Percentiles rank a stretch among this genome's conserved stretches.
Evolutionary conservation across 768 basidiomycete genomes (phyloP).

Genomic region (Lyophyllum semitale): DNA sequence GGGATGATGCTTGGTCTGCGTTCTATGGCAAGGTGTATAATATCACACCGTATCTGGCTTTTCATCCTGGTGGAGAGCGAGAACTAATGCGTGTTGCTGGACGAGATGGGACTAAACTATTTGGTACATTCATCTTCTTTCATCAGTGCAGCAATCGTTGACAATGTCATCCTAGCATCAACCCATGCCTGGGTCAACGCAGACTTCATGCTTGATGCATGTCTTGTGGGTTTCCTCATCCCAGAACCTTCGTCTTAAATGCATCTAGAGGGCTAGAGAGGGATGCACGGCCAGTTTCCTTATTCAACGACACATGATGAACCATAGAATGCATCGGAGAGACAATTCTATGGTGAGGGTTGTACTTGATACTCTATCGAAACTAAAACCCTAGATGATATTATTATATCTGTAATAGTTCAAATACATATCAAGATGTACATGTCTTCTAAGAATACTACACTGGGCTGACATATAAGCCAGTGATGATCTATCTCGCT

Average conservation of each 20-base stretch:
- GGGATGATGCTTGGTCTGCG: slow-evolving; percentile 90
- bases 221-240: slow-evolving; percentile 88
- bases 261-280: background rate
- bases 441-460: background rate
- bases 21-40: slow-evolving; percentile 96
- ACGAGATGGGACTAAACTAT: slow-evolving; percentile 91
- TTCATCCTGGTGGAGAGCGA: slow-evolving; percentile 92
- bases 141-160: background rate
- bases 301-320: background rate
- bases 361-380: background rate
- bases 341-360: background rate
- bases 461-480: background rate
- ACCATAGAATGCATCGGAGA: background rate
- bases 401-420: background rate
- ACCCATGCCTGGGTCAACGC: slow-evolving; percentile 97
- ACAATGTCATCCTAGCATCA: slow-evolving; percentile 48
- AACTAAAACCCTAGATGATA: background rate
- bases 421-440: background rate
- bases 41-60: slow-evolving; percentile 87
- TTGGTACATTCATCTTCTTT: slow-evolving; percentile 58
- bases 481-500: background rate
- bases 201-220: slow-evolving; percentile 95
- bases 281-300: background rate
- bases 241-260: slow-evolving; percentile 55
- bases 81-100: slow-evolving; percentile 96